Conservation (phyloP, 2,329 filamentous ascomycete species). For the Amphichorda felina region DNA sequence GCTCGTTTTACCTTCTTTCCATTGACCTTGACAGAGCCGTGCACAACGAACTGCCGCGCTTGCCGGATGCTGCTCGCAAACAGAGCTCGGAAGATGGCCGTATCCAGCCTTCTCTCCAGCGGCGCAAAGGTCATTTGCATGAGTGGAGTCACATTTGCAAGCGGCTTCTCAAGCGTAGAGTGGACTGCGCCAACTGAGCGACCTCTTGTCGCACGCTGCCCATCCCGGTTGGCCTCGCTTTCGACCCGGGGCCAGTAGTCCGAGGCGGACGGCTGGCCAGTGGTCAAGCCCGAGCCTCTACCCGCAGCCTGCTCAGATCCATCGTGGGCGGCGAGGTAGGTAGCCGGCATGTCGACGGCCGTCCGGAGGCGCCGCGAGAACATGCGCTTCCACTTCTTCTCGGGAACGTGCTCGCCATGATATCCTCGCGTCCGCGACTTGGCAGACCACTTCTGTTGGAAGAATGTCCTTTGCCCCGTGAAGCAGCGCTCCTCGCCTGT, state of each 20-base stretch:
- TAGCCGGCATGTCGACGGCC: slow-evolving; percentile 74
- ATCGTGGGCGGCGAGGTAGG: slow-evolving; percentile 68
- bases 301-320: slow-evolving; percentile 76
- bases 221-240: background rate
- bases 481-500: slow-evolving; percentile 17
- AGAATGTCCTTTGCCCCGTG: slow-evolving; percentile 54
- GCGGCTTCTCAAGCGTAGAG: slow-evolving; percentile 10
- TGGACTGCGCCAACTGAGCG: slow-evolving; percentile 4
- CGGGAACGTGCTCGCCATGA: slow-evolving; percentile 88
- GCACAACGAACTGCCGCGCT: slow-evolving; percentile 86
- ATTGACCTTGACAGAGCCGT: slow-evolving; percentile 91
- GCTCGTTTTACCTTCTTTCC: slow-evolving; percentile 63
- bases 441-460: slow-evolving; percentile 95
- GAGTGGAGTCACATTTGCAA: slow-evolving; percentile 57
- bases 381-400: slow-evolving; percentile 89
- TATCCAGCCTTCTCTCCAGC: slow-evolving; percentile 80
- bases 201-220: background rate
- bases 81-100: slow-evolving; percentile 85
- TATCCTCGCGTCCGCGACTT: slow-evolving; percentile 78
- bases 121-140: slow-evolving; percentile 96
- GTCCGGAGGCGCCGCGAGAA: slow-evolving; percentile 73
- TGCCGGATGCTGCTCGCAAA: slow-evolving; percentile 91
- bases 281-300: slow-evolving; percentile 59
- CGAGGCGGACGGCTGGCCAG: slow-evolving; percentile 17
- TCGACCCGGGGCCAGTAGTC: slow-evolving; percentile 13